A percentile compares a stretch with the other conserved stretches of the same genome.
phyloP scores from a whole-genome alignment of 345 rosid species.

The Camelina laxa region DNA sequence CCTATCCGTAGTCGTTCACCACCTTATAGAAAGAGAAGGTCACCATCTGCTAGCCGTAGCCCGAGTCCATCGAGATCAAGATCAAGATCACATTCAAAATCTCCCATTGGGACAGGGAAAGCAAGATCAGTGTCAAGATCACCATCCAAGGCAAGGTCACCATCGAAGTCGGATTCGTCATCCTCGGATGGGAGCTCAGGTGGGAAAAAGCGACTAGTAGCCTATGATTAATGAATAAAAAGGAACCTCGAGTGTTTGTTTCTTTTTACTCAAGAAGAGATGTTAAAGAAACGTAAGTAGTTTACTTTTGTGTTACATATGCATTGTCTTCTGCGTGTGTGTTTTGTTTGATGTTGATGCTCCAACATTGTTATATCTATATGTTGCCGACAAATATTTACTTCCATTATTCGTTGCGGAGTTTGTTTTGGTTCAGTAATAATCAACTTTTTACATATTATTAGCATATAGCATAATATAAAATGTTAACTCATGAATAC shows the following conservation, averaged over 20 bases:
- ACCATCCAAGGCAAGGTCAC: slow-evolving; percentile 58
- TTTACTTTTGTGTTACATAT: neutral
- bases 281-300: slow-evolving; percentile 17
- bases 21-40: slow-evolving; percentile 48
- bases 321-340: slow-evolving; percentile 15
- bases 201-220: slow-evolving; percentile 68
- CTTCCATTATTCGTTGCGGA: slow-evolving; percentile 4
- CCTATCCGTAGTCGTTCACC: slow-evolving; percentile 65
- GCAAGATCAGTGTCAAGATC: slow-evolving; percentile 52
- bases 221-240: slow-evolving; percentile 52
- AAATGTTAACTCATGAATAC: too few relatives aligned
- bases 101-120: slow-evolving; percentile 59
- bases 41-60: slow-evolving; percentile 64
- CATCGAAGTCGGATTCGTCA: slow-evolving; percentile 60
- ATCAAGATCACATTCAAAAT: slow-evolving; percentile 64
- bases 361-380: neutral
- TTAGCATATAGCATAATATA: too few relatives aligned
- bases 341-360: slow-evolving; percentile 5
- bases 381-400: slow-evolving; percentile 34
- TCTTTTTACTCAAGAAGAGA: neutral
- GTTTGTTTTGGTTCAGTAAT: slow-evolving; percentile 24
- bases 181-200: slow-evolving; percentile 68
- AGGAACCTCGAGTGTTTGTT: neutral
- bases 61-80: slow-evolving; percentile 60
- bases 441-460: neutral